Conservation (phyloP, 805 yeast species). For the Zygosaccharomyces kombuchaensis region DNA sequence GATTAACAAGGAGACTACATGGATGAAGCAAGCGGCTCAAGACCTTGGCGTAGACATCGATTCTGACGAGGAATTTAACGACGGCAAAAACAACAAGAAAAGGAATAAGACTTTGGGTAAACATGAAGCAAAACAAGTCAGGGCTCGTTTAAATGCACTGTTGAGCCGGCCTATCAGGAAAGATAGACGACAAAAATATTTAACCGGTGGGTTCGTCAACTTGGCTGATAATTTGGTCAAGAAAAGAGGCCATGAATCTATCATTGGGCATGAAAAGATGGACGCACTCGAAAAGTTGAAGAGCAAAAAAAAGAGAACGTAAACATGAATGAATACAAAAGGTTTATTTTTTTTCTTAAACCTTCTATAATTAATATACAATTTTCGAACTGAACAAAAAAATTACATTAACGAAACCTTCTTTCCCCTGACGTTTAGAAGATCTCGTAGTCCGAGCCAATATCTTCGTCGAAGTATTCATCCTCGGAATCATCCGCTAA, state of each 20-base stretch:
- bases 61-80: constrained; percentile 57
- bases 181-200: constrained; percentile 62
- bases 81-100: constrained; percentile 50
- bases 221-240: constrained; percentile 72
- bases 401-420: constrained; percentile 2
- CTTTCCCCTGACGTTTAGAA: constrained; percentile 21
- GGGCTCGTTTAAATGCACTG: constrained; percentile 50
- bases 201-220: constrained; percentile 74
- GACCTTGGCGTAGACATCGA: constrained; percentile 80
- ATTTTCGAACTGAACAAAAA: constrained; percentile 1
- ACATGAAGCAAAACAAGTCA: constrained; percentile 44
- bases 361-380: neutral
- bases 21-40: constrained; percentile 89
- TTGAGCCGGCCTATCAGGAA: constrained; percentile 54
- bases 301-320: constrained; percentile 23
- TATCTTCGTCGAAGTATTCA: constrained; percentile 75
- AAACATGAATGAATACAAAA: constrained; percentile 1
- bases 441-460: constrained; percentile 38
- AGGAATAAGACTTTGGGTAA: constrained; percentile 52
- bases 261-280: constrained; percentile 64
- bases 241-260: constrained; percentile 59
- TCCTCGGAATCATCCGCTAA: constrained; percentile 85
- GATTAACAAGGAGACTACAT: constrained; percentile 61
- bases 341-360: neutral
- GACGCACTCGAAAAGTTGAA: constrained; percentile 65